Conservation (phyloP, 805 yeast species). For the Pichia scutulata region DNA sequence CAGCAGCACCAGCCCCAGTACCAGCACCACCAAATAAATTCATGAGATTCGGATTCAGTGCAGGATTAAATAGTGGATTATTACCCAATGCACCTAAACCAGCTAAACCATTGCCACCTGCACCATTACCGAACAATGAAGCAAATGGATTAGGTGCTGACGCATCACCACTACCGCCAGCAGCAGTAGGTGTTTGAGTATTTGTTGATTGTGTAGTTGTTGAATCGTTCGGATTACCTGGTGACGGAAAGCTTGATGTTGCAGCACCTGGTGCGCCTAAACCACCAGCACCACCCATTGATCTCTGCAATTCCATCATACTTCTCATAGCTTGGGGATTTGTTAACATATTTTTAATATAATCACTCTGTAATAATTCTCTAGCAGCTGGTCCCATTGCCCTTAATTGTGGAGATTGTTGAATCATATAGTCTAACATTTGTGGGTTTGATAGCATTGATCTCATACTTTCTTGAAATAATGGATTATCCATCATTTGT, state of each 20-base stretch:
- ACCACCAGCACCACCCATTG: slow-evolving; percentile 30
- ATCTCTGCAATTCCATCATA: slow-evolving; percentile 68
- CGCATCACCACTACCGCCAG: slow-evolving; percentile 19
- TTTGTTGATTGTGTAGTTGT: slow-evolving; percentile 14
- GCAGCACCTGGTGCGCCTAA: slow-evolving; percentile 23
- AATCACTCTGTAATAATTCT: slow-evolving; percentile 75
- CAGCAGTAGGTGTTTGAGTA: slow-evolving; percentile 8
- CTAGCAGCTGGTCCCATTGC: slow-evolving; percentile 87
- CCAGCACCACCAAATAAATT: slow-evolving; percentile 48
- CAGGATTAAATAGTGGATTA: slow-evolving; percentile 30
- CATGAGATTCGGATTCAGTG: slow-evolving; percentile 41
- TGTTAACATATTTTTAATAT: slow-evolving; percentile 67
- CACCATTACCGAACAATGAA: slow-evolving; percentile 26
- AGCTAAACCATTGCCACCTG: slow-evolving; percentile 14
- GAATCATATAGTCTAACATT: slow-evolving; percentile 75
- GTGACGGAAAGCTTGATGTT: slow-evolving; percentile 38
- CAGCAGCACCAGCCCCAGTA: slow-evolving; percentile 34
- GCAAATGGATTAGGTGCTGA: slow-evolving; percentile 42
- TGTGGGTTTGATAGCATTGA: slow-evolving; percentile 81
- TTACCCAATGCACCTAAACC: slow-evolving; percentile 16
- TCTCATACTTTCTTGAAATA: slow-evolving; percentile 74
- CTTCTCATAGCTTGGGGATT: slow-evolving; percentile 83
- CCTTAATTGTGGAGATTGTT: slow-evolving; percentile 76
- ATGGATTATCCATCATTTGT: slow-evolving; percentile 72
- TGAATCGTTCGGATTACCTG: slow-evolving; percentile 31